These are phyloP conservation scores for Murraya paniculata DNA, from an alignment of 345 rosid genomes.

Conservation along the genomic window DNA sequence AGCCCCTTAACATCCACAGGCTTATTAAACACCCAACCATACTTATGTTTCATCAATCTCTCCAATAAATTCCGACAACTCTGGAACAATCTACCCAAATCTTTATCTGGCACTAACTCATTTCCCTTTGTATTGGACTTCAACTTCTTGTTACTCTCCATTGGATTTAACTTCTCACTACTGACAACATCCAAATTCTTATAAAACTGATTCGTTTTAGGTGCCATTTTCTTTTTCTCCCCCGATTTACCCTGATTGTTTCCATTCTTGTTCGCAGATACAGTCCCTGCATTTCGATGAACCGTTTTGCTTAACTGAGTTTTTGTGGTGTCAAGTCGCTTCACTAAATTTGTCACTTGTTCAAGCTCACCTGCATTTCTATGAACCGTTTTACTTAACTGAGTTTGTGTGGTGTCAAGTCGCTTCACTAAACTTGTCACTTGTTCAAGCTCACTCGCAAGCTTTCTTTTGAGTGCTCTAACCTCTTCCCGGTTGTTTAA, in stretches of 20 bases:
- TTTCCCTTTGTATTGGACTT: conserved; percentile 25
- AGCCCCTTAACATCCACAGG: conserved; percentile 80
- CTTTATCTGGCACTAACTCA: conserved; percentile 30
- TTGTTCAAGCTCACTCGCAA: conserved; percentile 55
- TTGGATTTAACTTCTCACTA: conserved; percentile 27
- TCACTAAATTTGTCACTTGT: conserved; percentile 43
- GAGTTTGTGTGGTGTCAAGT: conserved; percentile 38
- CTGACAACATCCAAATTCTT: conserved; percentile 25
- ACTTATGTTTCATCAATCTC: conserved; percentile 78
- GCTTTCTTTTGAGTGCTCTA: conserved; percentile 46
- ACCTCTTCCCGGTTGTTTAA: conserved; percentile 32
- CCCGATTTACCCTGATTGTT: conserved; percentile 20
- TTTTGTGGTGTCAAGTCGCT: conserved; percentile 42
- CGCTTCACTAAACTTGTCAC: conserved; percentile 41
- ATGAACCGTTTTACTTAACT: conserved; percentile 8
- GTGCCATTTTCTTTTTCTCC: conserved; percentile 32
- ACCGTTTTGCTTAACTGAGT: conserved; percentile 9
- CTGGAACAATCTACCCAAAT: conserved; percentile 46
- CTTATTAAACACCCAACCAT: conserved; percentile 76
- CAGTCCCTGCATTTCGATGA: conserved; percentile 13
- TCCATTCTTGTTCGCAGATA: conserved; percentile 25
- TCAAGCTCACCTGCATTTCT: conserved; percentile 45
- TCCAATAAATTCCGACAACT: conserved; percentile 56
- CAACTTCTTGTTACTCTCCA: conserved; percentile 43
- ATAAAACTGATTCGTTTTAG: conserved; percentile 27